phyloP scores from a whole-genome alignment of 2,329 filamentous ascomycete genomes.

The Didymosphaeria variabile region DNA sequence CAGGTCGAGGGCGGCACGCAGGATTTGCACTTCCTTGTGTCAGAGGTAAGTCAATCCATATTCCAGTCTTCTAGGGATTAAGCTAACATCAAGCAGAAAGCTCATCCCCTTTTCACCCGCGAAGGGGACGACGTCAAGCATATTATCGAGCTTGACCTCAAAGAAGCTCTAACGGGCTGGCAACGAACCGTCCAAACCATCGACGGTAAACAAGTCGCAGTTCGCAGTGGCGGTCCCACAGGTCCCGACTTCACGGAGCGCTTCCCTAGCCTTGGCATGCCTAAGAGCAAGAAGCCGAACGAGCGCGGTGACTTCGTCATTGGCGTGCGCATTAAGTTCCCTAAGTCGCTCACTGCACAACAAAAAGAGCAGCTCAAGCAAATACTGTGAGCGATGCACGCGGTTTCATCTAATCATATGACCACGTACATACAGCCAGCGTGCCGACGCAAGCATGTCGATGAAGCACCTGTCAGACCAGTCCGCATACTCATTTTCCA shows the following conservation, averaged over 20 bases:
- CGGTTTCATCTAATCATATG: background rate
- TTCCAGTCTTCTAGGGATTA: background rate
- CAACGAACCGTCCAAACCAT: conserved; percentile 90
- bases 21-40: conserved; percentile 92
- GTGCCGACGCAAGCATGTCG: background rate
- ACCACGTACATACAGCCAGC: background rate
- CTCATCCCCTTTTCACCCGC: conserved; percentile 82
- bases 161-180: conserved; percentile 96
- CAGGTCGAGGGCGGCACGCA: conserved; percentile 96
- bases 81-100: conserved; percentile 69
- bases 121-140: conserved; percentile 88
- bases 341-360: conserved; percentile 73
- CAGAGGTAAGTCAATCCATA: conserved; percentile 73
- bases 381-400: conserved; percentile 64
- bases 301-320: conserved; percentile 89
- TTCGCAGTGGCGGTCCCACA: conserved; percentile 85
- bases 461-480: background rate
- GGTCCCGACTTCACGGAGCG: conserved; percentile 81
- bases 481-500: background rate
- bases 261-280: conserved; percentile 92
- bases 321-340: conserved; percentile 92
- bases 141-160: conserved; percentile 82
- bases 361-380: conserved; percentile 86
- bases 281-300: conserved; percentile 85
- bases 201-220: conserved; percentile 83